Evolutionary conservation across 208 protist species (phyloP).

Genomic region (Naegleria lovaniensis): DNA sequence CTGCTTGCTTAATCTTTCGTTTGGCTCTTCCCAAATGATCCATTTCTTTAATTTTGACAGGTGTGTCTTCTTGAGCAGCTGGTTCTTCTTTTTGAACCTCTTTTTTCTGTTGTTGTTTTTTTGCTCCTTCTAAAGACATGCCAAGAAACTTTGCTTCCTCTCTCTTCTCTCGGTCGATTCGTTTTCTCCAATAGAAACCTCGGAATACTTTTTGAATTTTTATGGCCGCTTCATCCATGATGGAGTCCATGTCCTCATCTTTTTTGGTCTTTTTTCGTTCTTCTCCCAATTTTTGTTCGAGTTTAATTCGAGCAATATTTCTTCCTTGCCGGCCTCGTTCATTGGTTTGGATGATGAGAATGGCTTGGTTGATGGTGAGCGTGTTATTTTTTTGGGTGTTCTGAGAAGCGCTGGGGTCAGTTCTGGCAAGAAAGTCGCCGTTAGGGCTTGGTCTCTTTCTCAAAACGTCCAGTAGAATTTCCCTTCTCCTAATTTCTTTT

Average conservation of each 20-base stretch:
- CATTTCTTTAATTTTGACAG: not conserved
- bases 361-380: constrained; percentile 70
- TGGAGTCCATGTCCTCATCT: constrained; percentile 37
- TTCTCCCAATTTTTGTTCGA: constrained; percentile 70
- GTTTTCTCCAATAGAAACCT: constrained; percentile 72
- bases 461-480: constrained; percentile 38
- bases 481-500: constrained; percentile 22
- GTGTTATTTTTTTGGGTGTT: not conserved
- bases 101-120: not conserved
- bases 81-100: not conserved
- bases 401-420: not conserved
- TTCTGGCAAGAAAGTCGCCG: not conserved
- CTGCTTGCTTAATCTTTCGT: constrained; percentile 69
- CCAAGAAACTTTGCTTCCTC: constrained; percentile 79
- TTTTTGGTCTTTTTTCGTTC: constrained; percentile 51
- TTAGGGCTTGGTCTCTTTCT: not conserved
- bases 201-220: constrained; percentile 74
- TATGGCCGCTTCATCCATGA: constrained; percentile 65
- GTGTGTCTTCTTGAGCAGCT: not conserved
- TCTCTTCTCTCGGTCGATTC: constrained; percentile 53
- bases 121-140: constrained; percentile 42
- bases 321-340: constrained; percentile 85
- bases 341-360: constrained; percentile 76
- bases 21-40: constrained; percentile 37
- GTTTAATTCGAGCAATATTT: constrained; percentile 79